Evolutionary conservation across 768 basidiomycete genomes (phyloP), one percentile per base, ranked within the genome.

Genomic region (Termitomyces sp.): DNA sequence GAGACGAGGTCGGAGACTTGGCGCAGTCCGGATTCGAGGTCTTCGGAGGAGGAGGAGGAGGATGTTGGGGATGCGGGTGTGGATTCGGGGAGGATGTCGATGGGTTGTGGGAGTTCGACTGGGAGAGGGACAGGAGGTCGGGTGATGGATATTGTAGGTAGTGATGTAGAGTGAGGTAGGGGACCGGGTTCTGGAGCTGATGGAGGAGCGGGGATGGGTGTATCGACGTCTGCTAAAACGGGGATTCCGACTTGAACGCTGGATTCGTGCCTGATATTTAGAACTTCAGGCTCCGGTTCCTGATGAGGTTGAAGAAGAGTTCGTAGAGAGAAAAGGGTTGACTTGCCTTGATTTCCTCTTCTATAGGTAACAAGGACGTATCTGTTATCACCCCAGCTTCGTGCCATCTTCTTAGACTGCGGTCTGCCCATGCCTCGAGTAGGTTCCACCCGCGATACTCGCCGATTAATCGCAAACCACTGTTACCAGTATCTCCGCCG

Each of bases 371-470:
- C 24, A 77, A 60, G 31, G 71, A 74, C 41, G 74, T 67, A 51
- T 84, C 83, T 29, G 83, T 70, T 34, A 92, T 77, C 34, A 93
- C 69, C 2, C 94, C 94, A 26, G 84, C 78, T 63, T 90, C 85
- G 55, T 87, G 84, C 94, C 95, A 98, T 68, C 85, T 84, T 68
- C 87, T 82, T 48, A 94, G 77, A 72, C 93, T 94, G 63, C 81
- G 80, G 73, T 97, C 95, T 48, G 92, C 94, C 88, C 89, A 91
- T 14, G 94, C 95, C 69, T 98, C 94, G 58, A 97, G 71, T 6
- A 94, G 90, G 68, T 79, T 90, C 94, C 94, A 97, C 6, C 95
- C 94, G 69, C 83, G 81, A 67, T 97, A 97, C 66, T 93, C 87
- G 31, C 93, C 95, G 4, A 81, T 80, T 63, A 95, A 72, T 43